Evolutionary conservation across 1,284 basidiomycete species (phyloP).

Genomic region (Dichomitus squalens): DNA sequence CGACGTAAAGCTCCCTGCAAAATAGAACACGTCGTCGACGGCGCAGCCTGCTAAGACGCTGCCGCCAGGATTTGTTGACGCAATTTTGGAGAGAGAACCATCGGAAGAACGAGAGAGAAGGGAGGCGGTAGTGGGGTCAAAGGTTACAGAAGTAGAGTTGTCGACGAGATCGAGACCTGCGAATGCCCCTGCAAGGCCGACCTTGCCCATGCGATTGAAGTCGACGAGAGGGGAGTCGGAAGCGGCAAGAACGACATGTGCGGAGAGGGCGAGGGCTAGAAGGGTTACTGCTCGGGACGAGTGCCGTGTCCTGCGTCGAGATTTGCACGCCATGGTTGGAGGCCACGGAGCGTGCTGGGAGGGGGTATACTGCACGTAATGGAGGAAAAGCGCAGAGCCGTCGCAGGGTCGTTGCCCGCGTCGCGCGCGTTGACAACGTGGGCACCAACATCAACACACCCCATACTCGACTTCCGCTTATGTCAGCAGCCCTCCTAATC

Average conservation of each 20-base stretch:
- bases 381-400: conserved; percentile 12
- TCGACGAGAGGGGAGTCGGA: conserved; percentile 76
- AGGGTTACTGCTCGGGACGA: conserved; percentile 11
- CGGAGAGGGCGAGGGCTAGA: conserved; percentile 28
- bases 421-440: conserved; percentile 23
- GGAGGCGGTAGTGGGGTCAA: conserved; percentile 70
- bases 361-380: conserved; percentile 29
- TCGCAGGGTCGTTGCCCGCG: conserved; percentile 7
- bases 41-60: conserved; percentile 66
- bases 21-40: conserved; percentile 65
- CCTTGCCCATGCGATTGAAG: conserved; percentile 88
- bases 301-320: conserved; percentile 18
- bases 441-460: conserved; percentile 3
- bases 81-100: conserved; percentile 65
- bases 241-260: conserved; percentile 47
- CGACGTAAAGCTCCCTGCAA: conserved; percentile 78
- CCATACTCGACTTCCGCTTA: conserved; percentile 17
- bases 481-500: conserved; percentile 8
- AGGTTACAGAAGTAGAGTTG: conserved; percentile 53
- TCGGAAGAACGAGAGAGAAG: conserved; percentile 66
- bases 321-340: conserved; percentile 22
- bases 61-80: conserved; percentile 72
- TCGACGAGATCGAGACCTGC: conserved; percentile 80
- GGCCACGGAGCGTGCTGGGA: conserved; percentile 18
- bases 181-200: conserved; percentile 86